Evolutionary conservation across 441 rosid species (phyloP).

Genomic region (Flueggea neowawraea): DNA sequence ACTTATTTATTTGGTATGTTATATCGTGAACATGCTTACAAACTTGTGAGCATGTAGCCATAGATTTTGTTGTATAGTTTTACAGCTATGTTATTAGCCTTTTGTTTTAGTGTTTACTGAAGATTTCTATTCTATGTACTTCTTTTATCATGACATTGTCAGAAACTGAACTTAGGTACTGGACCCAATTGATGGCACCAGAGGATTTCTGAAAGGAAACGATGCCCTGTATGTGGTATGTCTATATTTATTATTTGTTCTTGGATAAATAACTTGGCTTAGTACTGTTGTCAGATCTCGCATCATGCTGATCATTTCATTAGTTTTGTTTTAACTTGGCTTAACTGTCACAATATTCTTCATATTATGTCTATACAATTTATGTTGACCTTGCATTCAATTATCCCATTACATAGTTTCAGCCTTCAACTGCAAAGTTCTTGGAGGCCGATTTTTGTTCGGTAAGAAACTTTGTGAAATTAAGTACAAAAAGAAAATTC

Average conservation of each 20-base stretch:
- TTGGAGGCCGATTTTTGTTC: background rate
- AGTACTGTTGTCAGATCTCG: no score
- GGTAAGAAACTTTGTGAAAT: background rate
- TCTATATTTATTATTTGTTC: background rate
- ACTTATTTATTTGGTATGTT: background rate
- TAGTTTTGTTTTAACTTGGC: background rate
- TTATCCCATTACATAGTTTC: background rate
- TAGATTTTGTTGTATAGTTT: background rate
- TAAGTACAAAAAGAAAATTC: background rate
- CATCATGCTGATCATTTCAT: background rate
- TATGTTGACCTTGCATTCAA: background rate
- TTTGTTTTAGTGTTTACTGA: no score
- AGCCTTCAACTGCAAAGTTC: background rate
- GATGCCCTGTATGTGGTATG: slow-evolving; percentile 87
- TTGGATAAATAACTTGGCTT: no score
- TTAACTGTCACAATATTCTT: background rate
- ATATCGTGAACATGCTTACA: background rate
- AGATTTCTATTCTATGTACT: background rate
- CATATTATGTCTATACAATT: background rate
- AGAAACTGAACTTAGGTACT: slow-evolving; percentile 53
- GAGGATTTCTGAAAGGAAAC: slow-evolving; percentile 72
- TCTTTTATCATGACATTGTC: slow-evolving; percentile 8
- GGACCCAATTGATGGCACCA: slow-evolving; percentile 94
- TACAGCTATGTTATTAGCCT: no score
- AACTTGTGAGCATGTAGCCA: background rate